Evolutionary conservation across 2,329 filamentous ascomycete species (phyloP).

Genomic region (Penicillium sp.): DNA sequence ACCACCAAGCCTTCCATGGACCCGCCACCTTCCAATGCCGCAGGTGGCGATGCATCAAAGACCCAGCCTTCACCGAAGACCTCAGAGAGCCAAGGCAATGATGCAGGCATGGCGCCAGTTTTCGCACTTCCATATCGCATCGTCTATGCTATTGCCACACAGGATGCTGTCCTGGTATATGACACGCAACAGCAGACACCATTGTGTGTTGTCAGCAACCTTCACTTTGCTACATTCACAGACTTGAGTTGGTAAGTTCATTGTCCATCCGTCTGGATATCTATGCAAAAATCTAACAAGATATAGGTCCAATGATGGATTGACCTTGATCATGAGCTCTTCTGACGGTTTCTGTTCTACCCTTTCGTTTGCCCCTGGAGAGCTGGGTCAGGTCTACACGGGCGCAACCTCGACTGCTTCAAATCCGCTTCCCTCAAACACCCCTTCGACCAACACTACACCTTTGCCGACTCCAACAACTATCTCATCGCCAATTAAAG

Average conservation of each 20-base stretch:
- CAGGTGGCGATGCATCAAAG: constrained; percentile 52
- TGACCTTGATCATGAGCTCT: constrained; percentile 88
- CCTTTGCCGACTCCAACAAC: constrained; percentile 71
- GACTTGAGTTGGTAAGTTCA: constrained; percentile 83
- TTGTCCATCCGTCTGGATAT: not conserved
- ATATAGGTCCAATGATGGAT: constrained; percentile 70
- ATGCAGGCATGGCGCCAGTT: constrained; percentile 54
- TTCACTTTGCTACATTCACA: constrained; percentile 97
- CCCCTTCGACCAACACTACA: constrained; percentile 63
- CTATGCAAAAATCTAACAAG: constrained; percentile 28
- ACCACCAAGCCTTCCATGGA: constrained; percentile 66
- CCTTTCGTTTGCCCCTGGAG: constrained; percentile 77
- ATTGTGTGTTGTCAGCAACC: constrained; percentile 90
- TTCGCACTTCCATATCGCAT: constrained; percentile 91
- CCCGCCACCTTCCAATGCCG: constrained; percentile 59
- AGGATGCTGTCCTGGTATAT: constrained; percentile 92
- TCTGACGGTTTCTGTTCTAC: constrained; percentile 97
- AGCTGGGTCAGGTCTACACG: constrained; percentile 80
- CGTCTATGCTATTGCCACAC: constrained; percentile 94
- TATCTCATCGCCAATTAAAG: constrained; percentile 57
- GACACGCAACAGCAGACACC: constrained; percentile 97
- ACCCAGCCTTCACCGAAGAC: constrained; percentile 56
- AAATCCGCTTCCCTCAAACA: constrained; percentile 40
- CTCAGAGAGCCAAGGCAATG: constrained; percentile 52
- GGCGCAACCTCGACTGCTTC: constrained; percentile 39